phyloP scores from a whole-genome alignment of 345 rosid genomes.

The Kandelia obovata region DNA sequence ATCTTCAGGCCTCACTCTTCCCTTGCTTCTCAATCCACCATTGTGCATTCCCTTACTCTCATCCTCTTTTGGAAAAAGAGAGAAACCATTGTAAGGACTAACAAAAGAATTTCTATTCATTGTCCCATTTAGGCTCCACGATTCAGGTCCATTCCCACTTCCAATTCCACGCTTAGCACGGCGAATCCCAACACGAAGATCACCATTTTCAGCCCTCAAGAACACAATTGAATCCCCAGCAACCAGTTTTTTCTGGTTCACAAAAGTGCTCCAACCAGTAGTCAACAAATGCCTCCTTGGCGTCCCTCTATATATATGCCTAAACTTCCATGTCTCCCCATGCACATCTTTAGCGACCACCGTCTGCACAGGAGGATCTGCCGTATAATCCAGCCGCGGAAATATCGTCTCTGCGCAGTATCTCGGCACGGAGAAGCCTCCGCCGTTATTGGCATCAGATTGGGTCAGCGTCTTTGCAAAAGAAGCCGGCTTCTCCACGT shows the following conservation, averaged over 20 bases:
- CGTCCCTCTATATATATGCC: slow-evolving; percentile 32
- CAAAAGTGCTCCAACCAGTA: slow-evolving; percentile 32
- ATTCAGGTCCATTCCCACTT: slow-evolving; percentile 15
- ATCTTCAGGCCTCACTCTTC: slow-evolving; percentile 23
- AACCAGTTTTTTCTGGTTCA: slow-evolving; percentile 28
- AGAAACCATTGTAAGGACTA: slow-evolving; percentile 15
- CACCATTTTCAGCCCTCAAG: slow-evolving; percentile 27
- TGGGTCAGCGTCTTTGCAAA: slow-evolving; percentile 95
- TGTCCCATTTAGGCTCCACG: slow-evolving; percentile 12
- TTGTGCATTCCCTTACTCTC: slow-evolving; percentile 16
- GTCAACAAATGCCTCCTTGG: slow-evolving; percentile 33
- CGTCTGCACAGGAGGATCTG: slow-evolving; percentile 85
- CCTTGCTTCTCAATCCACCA: slow-evolving; percentile 14
- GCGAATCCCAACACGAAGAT: slow-evolving; percentile 32
- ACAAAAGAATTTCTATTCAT: background rate
- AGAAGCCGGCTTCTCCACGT: slow-evolving; percentile 52
- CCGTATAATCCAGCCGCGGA: slow-evolving; percentile 27
- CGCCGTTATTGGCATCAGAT: slow-evolving; percentile 97
- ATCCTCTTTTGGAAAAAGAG: slow-evolving; percentile 22
- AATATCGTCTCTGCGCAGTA: slow-evolving; percentile 80
- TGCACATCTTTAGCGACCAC: slow-evolving; percentile 30
- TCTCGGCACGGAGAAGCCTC: slow-evolving; percentile 96
- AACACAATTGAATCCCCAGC: slow-evolving; percentile 33
- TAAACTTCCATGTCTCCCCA: slow-evolving; percentile 29
- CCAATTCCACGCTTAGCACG: slow-evolving; percentile 27